Base-by-base conservation (phyloP, 2,329 filamentous ascomycete genomes). In the Calonectria naviculata region DNA sequence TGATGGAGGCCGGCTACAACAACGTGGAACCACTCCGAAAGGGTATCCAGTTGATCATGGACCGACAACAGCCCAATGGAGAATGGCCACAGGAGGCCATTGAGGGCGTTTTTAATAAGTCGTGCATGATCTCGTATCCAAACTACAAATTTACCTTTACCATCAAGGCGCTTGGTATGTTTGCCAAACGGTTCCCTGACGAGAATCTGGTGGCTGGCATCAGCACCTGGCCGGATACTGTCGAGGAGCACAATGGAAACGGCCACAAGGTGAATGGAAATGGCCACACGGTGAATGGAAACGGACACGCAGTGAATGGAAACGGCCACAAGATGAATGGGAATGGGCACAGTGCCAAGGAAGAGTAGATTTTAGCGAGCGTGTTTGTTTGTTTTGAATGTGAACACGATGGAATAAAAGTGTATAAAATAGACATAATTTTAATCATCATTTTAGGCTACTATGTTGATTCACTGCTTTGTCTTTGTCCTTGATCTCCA, bases 61-160 rank as follows among this genome's bases (percentile, higher is more conserved):
- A 89, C 34, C 90, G 96, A 60, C 97, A 99, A 85, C 92, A 95
- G 82, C 81, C 87, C 3, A 98, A 98, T 80, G 97, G 97, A 38
- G 95, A 98, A 85, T 99, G 97, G 97, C 81, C 94, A 75, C 95
- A 98, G 81, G 97, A 98, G 83, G 93, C 93, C 1, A 98, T 99
- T 78, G 97, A 99, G 83, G 97, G 97, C 2, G 97, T 99, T 13
- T 99, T 99, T 85, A 99, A 99, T 85, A 98, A 98, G 87, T 97
- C 93, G 79, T 98, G 96, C 87, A 98, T 98, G 95, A 99, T 99
- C 75, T 97, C 95, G 0, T 99, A 99, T 80, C 96, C 96, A 49
- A 99, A 99, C 87, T 99, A 99, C 88, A 99, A 98, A 86, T 97
- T 98, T 82, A 94, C 93, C 70, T 99, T 98, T 84, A 92, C 96